phyloP scores from a whole-genome alignment of 2,329 filamentous ascomycete genomes.

The Alternaria alternata region DNA sequence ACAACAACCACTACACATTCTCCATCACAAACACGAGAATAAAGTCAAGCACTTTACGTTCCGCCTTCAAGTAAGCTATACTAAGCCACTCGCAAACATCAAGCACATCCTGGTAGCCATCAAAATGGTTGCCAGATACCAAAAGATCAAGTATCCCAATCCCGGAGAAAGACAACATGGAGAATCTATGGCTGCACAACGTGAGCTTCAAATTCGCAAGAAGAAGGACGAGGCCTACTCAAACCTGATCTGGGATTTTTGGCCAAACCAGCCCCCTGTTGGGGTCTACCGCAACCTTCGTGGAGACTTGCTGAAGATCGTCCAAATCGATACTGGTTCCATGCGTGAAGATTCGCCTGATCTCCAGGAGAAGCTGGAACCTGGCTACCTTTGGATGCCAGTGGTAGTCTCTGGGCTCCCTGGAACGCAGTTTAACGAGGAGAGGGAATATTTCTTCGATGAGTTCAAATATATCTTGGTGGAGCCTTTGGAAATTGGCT shows the following conservation, averaged over 20 bases:
- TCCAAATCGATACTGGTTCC: neutral
- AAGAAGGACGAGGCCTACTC: neutral
- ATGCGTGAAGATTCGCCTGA: neutral
- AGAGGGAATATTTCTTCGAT: neutral
- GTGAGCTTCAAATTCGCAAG: neutral
- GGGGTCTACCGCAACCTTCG: conserved; percentile 5
- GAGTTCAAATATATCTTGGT: neutral
- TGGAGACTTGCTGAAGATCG: neutral
- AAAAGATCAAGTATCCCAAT: conserved; percentile 3
- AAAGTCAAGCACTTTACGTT: conserved; percentile 2
- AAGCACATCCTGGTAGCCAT: neutral
- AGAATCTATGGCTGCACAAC: neutral
- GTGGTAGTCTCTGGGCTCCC: neutral
- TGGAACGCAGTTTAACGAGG: neutral
- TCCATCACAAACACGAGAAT: neutral
- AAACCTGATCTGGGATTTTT: neutral
- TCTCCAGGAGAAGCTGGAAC: neutral
- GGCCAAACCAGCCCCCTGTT: neutral
- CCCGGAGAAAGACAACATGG: neutral
- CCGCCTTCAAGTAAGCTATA: conserved; percentile 2
- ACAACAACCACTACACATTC: neutral
- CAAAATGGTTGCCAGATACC: conserved; percentile 8
- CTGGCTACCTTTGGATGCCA: neutral
- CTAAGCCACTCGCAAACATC: neutral
- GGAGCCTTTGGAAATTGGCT: neutral